Base-by-base conservation (phyloP, 768 basidiomycete species). In the Aureoboletus auriporus region DNA sequence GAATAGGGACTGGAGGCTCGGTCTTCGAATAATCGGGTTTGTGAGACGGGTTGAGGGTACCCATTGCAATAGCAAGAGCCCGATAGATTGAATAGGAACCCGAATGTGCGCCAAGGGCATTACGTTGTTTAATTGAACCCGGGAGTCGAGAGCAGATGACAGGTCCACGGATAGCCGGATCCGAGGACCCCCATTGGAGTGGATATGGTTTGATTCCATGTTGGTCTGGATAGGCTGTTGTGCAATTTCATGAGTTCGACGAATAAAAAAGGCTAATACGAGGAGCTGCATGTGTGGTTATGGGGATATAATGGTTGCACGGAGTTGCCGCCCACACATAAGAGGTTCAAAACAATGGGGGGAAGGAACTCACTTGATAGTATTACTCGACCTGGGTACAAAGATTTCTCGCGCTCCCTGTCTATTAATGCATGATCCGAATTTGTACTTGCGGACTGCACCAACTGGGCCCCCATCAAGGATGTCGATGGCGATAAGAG, bases 1-100 rank as follows among this genome's bases (percentile, higher is more conserved):
- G 85, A 52, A 96, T 82, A 33, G 75, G 65, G 29, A 96, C 81
- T 0, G 93, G 89, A 0, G 94, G 94, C 63, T 94, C 84, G 0
- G 92, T 93, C 62, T 80, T 75, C 38, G 76, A 72, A 67, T 86
- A 94, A 61, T 91, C 84, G 8, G 91, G 87, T 64, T 87, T 89
- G 69, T 90, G 87, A 1, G 80, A 74, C 0, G 88, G 89, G 27
- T 81, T 73, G 47, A 92, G 81, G 3, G 85, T 78, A 34, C 89
- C 88, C 79, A 95, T 87, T 8, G 93, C 95, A 62, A 96, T 93
- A 9, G 89, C 82, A 11, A 98, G 77, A 0, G 95, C 91, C 30
- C 93, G 84, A 67, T 96, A 97, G 69, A 96, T 93, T 12, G 89
- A 92, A 69, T 97, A 97, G 1, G 86, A 89, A 6, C 95, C 94